phyloP scores from a whole-genome alignment of 208 protist genomes.

The Angomonas deanei region DNA sequence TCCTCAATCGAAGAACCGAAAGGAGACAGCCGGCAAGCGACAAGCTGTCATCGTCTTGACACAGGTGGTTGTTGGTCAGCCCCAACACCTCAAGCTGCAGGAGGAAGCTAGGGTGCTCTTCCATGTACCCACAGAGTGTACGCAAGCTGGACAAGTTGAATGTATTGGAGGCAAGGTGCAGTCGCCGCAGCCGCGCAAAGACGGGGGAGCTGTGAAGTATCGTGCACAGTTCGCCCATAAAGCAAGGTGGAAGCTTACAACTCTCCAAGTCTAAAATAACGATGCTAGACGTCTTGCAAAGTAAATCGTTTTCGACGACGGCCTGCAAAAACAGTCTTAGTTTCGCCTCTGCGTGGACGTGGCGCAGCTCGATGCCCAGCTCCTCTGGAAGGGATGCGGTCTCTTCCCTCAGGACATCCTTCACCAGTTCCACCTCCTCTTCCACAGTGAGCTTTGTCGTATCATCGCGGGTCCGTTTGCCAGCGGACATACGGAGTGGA shows the following conservation, averaged over 20 bases:
- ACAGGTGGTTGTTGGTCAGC: conserved; percentile 35
- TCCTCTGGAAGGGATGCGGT: neutral
- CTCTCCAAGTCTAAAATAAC: neutral
- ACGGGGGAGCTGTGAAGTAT: neutral
- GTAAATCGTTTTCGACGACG: too few species aligned
- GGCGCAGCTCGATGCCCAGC: neutral
- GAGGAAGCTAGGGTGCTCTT: neutral
- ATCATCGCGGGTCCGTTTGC: too few species aligned
- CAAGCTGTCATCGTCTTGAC: neutral
- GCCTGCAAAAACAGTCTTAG: too few species aligned
- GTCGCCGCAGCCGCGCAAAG: neutral
- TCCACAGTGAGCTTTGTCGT: too few species aligned
- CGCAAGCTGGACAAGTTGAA: neutral
- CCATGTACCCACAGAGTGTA: conserved; percentile 15
- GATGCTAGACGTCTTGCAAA: too few species aligned
- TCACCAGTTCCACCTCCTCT: too few species aligned
- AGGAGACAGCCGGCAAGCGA: neutral
- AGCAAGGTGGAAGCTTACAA: neutral
- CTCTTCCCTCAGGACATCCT: neutral
- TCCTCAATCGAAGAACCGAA: neutral
- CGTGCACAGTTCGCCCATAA: neutral
- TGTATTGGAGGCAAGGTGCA: neutral
- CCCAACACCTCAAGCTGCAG: conserved; percentile 18
- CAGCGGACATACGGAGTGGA: too few species aligned
- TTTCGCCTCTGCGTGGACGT: too few species aligned